These are phyloP conservation scores for Cutaneotrichosporon cyanovorans DNA, from an alignment of 1,284 basidiomycete species.

Conservation along the genomic window DNA sequence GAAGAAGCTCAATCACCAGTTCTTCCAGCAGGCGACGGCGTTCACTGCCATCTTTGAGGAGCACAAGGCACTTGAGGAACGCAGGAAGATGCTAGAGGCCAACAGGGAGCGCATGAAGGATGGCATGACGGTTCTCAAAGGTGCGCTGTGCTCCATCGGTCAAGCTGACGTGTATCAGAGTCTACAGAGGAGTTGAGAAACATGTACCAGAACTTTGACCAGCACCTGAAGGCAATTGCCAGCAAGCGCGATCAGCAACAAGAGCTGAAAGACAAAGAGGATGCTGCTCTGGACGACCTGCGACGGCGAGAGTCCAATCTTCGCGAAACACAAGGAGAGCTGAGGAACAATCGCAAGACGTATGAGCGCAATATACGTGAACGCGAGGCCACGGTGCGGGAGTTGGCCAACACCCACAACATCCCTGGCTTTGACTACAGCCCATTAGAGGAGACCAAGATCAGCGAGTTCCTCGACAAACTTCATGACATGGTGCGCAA, in stretches of 20 bases:
- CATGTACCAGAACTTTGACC: conserved; percentile 64
- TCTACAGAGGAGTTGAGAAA: conserved; percentile 66
- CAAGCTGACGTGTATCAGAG: conserved; percentile 52
- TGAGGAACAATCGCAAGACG: conserved; percentile 48
- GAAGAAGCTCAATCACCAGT: conserved; percentile 67
- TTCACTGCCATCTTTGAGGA: conserved; percentile 76
- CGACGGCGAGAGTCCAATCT: conserved; percentile 28
- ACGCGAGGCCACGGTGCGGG: conserved; percentile 66
- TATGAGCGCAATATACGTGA: conserved; percentile 66
- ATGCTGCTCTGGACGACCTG: conserved; percentile 32
- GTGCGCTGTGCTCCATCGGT: conserved; percentile 44
- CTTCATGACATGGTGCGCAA: conserved; percentile 33
- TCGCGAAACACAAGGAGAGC: conserved; percentile 32
- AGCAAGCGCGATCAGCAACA: conserved; percentile 33
- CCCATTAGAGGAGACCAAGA: conserved; percentile 34
- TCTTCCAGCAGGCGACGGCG: conserved; percentile 72
- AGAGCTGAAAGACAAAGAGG: conserved; percentile 30
- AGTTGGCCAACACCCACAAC: conserved; percentile 60
- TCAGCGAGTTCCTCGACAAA: conserved; percentile 34
- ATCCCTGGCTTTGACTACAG: conserved; percentile 63
- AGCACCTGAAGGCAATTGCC: conserved; percentile 38
- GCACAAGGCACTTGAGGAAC: conserved; percentile 60
- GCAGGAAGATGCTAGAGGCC: conserved; percentile 58
- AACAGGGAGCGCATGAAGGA: conserved; percentile 57
- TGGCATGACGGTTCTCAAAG: conserved; percentile 59